Evolutionary conservation across 2,329 filamentous ascomycete genomes (phyloP), one percentile per base, ranked within the genome.

Genomic region (Alternaria panax): DNA sequence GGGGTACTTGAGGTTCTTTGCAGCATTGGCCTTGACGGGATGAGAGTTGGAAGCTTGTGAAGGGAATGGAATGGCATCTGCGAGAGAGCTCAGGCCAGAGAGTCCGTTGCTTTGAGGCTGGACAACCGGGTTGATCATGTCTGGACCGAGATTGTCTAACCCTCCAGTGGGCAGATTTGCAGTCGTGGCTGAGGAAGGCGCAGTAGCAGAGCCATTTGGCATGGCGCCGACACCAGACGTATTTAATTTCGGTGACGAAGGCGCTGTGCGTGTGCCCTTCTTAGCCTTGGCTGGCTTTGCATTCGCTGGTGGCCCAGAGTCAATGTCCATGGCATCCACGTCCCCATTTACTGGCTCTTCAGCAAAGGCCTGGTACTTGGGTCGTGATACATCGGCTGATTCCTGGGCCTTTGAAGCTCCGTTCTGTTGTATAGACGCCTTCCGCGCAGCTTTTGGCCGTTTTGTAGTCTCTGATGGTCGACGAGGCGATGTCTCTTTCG

Each of bases 41-140:
- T 82, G 75, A 5, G 75, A 67, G 27, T 79, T 78, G 5, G 82
- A 80, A 3, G 87, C 71, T 40, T 83, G 80, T 2, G 87, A 89
- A 58, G 84, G 75, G 69, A 89, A 89, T 4, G 87, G 87, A 2
- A 90, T 79, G 1, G 80, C 83, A 8, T 80, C 79, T 40, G 78
- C 79, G 38, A 90, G 77, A 55, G 86, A 84, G 27, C 81, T 79
- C 22, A 89, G 70, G 53, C 84, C 82, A 18, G 88, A 80, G 8
- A 86, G 85, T 18, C 75, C 80, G 43, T 73, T 48, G 22, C 24
- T 70, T 27, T 81, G 80, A 7, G 81, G 73, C 41, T 76, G 73
- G 1, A 79, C 74, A 48, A 87, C 83, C 1, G 86, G 85, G 6
- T 6, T 81, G 80, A 14, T 82, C 80, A 40, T 88, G 75, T 40